Evolutionary conservation across 805 yeast genomes (phyloP).

Genomic region (Myxozyma melibiosi): DNA sequence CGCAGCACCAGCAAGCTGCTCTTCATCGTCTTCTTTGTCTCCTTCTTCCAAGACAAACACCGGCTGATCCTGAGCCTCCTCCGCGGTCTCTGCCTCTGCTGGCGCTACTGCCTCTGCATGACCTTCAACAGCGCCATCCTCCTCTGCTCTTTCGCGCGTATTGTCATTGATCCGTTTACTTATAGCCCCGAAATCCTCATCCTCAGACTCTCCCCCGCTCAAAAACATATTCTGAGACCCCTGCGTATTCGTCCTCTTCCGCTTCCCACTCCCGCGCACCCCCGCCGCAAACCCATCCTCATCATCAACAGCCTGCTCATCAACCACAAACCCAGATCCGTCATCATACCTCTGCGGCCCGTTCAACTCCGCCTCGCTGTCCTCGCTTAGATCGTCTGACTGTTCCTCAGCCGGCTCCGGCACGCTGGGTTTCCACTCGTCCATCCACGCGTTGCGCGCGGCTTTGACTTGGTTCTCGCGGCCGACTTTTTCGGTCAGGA

Average conservation of each 20-base stretch:
- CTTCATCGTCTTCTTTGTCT: neutral
- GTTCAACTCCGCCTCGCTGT: neutral
- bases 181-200: neutral
- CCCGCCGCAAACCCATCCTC: neutral
- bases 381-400: neutral
- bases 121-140: neutral
- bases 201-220: neutral
- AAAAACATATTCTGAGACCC: conserved; percentile 7
- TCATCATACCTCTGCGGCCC: conserved; percentile 11
- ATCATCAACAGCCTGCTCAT: neutral
- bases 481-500: conserved; percentile 55
- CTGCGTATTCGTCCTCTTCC: neutral
- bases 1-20: too few species aligned
- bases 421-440: conserved; percentile 21
- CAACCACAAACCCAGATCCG: conserved; percentile 21
- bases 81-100: neutral
- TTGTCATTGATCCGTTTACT: neutral
- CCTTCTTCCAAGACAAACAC: neutral
- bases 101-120: neutral
- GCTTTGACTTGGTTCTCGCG: conserved; percentile 46
- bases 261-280: neutral
- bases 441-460: conserved; percentile 18
- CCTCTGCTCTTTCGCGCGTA: neutral
- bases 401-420: neutral
- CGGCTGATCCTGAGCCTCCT: neutral